phyloP scores from a whole-genome alignment of 2,329 filamentous ascomycete species.

The Nakataea oryzae region DNA sequence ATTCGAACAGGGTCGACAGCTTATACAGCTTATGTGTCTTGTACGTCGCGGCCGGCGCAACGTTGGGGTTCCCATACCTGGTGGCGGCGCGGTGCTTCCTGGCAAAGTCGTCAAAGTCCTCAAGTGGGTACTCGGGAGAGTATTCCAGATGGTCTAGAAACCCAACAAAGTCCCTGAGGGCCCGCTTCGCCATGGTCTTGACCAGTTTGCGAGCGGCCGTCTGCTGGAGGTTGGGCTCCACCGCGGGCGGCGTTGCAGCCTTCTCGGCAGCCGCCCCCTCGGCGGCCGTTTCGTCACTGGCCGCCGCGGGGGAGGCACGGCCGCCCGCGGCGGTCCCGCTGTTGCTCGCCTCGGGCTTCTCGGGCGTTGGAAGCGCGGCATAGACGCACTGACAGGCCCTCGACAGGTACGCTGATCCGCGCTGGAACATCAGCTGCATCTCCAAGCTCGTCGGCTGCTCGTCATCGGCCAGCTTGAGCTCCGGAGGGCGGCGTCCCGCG shows the following conservation, averaged over 20 bases:
- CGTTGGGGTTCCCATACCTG: not conserved
- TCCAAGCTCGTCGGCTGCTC: slow-evolving; percentile 67
- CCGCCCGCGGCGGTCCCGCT: slow-evolving; percentile 7
- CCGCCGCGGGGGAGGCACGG: not conserved
- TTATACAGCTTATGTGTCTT: slow-evolving; percentile 23
- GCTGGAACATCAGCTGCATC: slow-evolving; percentile 65
- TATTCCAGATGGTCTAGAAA: slow-evolving; percentile 72
- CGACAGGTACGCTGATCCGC: slow-evolving; percentile 61
- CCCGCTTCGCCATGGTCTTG: slow-evolving; percentile 64
- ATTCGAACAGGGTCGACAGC: slow-evolving; percentile 57
- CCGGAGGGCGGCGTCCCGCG: not conserved
- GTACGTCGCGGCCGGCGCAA: not conserved
- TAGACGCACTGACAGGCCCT: slow-evolving; percentile 59
- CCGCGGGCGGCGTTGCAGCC: slow-evolving; percentile 22
- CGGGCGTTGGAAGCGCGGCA: slow-evolving; percentile 24
- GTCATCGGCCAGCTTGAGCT: slow-evolving; percentile 24
- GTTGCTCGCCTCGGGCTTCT: slow-evolving; percentile 8
- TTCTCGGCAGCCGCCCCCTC: not conserved
- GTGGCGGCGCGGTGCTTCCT: slow-evolving; percentile 22
- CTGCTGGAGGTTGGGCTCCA: slow-evolving; percentile 32
- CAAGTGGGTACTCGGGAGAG: slow-evolving; percentile 56
- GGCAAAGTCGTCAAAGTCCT: slow-evolving; percentile 45
- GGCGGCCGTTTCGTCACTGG: not conserved
- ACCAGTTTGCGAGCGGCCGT: slow-evolving; percentile 58
- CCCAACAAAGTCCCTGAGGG: slow-evolving; percentile 61